A percentile compares a stretch with the other conserved stretches of the same genome.
Conservation (phyloP, 176 grass and related monocot genomes). For the Triticum dicoccoides region DNA sequence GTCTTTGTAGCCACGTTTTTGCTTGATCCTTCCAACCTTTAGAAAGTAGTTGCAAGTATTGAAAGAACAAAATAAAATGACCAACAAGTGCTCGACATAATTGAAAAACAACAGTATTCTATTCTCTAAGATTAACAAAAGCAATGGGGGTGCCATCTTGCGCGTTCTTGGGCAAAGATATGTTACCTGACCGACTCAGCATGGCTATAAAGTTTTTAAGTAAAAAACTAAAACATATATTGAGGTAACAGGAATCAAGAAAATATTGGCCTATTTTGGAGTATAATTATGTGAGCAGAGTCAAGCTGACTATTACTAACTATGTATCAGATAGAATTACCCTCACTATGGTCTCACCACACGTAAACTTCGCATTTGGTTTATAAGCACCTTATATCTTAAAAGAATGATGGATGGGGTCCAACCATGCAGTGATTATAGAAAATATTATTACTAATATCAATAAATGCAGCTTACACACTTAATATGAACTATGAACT, state of each 20-base stretch:
- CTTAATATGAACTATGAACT: not conserved
- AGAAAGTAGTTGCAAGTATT: conserved; percentile 7
- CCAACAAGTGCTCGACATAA: not conserved
- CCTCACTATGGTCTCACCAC: not conserved
- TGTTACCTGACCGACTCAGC: not conserved
- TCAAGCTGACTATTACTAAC: not conserved
- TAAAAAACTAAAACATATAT: not conserved
- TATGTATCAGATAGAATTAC: not conserved
- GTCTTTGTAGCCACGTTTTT: conserved; percentile 97
- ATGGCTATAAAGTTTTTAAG: not conserved
- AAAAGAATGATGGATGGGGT: not conserved
- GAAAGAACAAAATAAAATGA: not conserved
- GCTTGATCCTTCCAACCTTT: conserved; percentile 97
- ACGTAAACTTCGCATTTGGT: not conserved
- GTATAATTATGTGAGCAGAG: not conserved
- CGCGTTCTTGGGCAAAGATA: not conserved
- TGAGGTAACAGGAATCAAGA: not conserved
- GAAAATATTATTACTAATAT: not conserved
- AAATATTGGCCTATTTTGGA: not conserved
- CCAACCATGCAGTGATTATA: not conserved
- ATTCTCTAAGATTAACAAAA: not conserved
- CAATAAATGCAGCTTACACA: too few relatives aligned
- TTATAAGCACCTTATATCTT: not conserved
- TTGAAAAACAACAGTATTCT: conserved; percentile 7
- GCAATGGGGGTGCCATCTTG: not conserved